phyloP scores from a whole-genome alignment of 2,329 filamentous ascomycete genomes.

The Colletotrichum australisinense region DNA sequence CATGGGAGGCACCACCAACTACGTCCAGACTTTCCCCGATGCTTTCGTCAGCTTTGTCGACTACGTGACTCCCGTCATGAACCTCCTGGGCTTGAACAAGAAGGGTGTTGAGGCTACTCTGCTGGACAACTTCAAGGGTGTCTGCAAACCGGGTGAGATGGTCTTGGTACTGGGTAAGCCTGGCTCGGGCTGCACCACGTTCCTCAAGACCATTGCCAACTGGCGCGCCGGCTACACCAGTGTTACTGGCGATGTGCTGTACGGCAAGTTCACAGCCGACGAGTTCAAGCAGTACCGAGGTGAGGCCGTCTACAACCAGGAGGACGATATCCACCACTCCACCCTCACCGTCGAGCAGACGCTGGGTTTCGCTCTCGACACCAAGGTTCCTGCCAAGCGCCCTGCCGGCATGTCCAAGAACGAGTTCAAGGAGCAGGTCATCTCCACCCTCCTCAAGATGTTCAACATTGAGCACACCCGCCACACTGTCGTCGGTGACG shows the following conservation, averaged over 20 bases:
- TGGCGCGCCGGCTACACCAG: conserved; percentile 68
- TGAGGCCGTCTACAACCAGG: conserved; percentile 87
- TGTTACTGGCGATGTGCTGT: conserved; percentile 76
- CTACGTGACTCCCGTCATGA: conserved; percentile 72
- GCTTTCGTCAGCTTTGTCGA: conserved; percentile 84
- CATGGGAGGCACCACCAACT: conserved; percentile 79
- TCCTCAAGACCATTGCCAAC: conserved; percentile 76
- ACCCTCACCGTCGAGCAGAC: conserved; percentile 91
- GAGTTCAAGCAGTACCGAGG: conserved; percentile 82
- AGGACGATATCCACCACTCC: conserved; percentile 87
- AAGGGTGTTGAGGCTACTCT: conserved; percentile 80
- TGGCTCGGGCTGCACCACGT: conserved; percentile 78
- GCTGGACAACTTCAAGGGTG: conserved; percentile 76
- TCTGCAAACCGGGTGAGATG: conserved; percentile 88
- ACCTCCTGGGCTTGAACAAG: conserved; percentile 72
- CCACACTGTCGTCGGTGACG: conserved; percentile 86
- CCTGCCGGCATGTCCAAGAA: conserved; percentile 77
- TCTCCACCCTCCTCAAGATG: conserved; percentile 84
- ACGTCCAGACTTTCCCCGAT: conserved; percentile 80
- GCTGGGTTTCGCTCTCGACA: conserved; percentile 84
- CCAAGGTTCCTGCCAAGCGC: conserved; percentile 85
- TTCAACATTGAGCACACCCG: conserved; percentile 93
- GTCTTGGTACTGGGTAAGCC: conserved; percentile 83
- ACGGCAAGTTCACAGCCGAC: conserved; percentile 78
- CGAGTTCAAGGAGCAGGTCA: conserved; percentile 82